Conservation (phyloP, 163 green algal genomes). For the Chloroidium sp. region DNA sequence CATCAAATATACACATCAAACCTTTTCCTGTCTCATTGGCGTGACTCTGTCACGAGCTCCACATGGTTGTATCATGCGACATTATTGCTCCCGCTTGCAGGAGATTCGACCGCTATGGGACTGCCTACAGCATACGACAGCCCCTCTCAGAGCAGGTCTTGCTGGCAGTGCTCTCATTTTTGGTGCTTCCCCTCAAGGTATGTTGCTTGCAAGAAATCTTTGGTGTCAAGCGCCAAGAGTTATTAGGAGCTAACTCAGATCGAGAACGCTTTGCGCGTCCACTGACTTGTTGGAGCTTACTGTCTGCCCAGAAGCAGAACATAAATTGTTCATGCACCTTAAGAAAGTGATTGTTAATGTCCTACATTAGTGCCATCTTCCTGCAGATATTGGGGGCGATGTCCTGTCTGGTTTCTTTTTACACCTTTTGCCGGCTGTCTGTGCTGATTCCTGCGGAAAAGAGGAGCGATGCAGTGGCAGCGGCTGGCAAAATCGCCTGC, state of each 20-base stretch:
- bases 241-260: too few relatives aligned
- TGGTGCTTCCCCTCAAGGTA: not conserved
- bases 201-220: not conserved
- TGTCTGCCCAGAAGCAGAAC: too few relatives aligned
- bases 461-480: not conserved
- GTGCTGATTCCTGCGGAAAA: constrained; percentile 19
- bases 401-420: constrained; percentile 30
- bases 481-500: constrained; percentile 17
- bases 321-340: too few relatives aligned
- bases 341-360: too few relatives aligned
- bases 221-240: too few relatives aligned
- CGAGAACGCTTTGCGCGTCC: too few relatives aligned
- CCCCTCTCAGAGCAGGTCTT: not conserved
- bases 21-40: too few relatives aligned
- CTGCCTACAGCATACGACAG: not conserved
- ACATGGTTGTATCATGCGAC: too few relatives aligned
- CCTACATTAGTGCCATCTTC: too few relatives aligned
- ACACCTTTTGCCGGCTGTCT: constrained; percentile 24
- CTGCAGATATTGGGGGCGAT: constrained; percentile 1
- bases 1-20: too few relatives aligned
- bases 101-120: not conserved
- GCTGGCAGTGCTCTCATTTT: not conserved
- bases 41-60: too few relatives aligned
- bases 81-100: not conserved
- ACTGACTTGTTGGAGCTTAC: too few relatives aligned